Percentiles rank a stretch among this genome's conserved stretches.
phyloP scores from a whole-genome alignment of 202 grass and related monocot genomes.

The Alloteropsis angusta region DNA sequence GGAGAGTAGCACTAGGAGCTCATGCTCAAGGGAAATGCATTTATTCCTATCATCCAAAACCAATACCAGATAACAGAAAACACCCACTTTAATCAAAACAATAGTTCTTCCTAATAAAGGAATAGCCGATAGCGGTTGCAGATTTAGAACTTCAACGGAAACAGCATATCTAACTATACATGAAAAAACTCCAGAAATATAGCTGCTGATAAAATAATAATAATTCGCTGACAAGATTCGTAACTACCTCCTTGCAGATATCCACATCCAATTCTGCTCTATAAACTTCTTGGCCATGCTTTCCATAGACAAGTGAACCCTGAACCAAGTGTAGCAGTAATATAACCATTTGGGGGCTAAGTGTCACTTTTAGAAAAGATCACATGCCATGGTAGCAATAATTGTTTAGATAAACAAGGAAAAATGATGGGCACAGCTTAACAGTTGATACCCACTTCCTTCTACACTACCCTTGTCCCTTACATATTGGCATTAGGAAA shows the following conservation, averaged over 20 bases:
- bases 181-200: neutral
- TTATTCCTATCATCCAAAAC: conserved; percentile 3
- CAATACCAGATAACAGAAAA: neutral
- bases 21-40: neutral
- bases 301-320: conserved; percentile 81
- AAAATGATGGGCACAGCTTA: neutral
- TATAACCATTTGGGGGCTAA: neutral
- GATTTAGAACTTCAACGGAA: neutral
- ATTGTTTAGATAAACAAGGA: conserved; percentile 9
- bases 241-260: conserved; percentile 63
- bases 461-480: neutral
- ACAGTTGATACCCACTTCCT: neutral
- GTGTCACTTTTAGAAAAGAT: neutral
- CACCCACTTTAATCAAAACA: neutral
- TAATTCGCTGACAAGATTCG: conserved; percentile 4
- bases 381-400: neutral
- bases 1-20: neutral
- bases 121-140: neutral
- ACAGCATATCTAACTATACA: neutral
- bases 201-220: neutral
- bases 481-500: neutral
- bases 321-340: conserved; percentile 24
- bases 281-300: conserved; percentile 58
- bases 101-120: conserved; percentile 8
- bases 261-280: conserved; percentile 56